Percentiles rank a stretch among this genome's conserved stretches.
These are phyloP conservation scores for Lasiodiplodia hormozganensis DNA, from an alignment of 2,329 filamentous ascomycete genomes.

Conservation along the genomic window DNA sequence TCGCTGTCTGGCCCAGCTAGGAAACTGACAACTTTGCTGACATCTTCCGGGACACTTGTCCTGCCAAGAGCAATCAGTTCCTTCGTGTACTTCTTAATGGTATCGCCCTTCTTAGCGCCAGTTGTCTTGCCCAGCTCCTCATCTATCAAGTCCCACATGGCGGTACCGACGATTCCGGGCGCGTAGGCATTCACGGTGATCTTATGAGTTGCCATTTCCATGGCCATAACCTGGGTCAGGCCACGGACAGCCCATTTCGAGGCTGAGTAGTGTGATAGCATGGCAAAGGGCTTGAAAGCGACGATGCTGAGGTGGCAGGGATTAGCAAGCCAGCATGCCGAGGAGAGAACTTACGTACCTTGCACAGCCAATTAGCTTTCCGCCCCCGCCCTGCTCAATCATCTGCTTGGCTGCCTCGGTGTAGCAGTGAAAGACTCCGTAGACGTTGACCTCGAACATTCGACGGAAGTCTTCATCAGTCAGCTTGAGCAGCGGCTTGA, in stretches of 20 bases:
- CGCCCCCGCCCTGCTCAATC: constrained; percentile 62
- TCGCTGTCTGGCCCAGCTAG: constrained; percentile 65
- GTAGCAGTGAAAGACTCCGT: constrained; percentile 71
- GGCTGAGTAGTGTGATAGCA: constrained; percentile 68
- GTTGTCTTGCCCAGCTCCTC: constrained; percentile 61
- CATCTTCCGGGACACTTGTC: constrained; percentile 67
- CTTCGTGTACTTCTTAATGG: constrained; percentile 61
- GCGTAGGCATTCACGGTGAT: constrained; percentile 74
- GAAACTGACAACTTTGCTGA: constrained; percentile 68
- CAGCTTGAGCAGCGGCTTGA: constrained; percentile 63
- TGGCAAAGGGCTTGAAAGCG: constrained; percentile 65
- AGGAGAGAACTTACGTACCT: constrained; percentile 39
- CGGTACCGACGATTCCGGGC: constrained; percentile 70
- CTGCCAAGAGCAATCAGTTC: constrained; percentile 65
- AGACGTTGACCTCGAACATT: constrained; percentile 71
- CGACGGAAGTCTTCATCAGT: constrained; percentile 63
- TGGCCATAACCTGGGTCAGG: constrained; percentile 69
- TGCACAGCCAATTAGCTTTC: constrained; percentile 61
- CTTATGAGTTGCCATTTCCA: constrained; percentile 68
- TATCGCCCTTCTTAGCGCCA: constrained; percentile 60
- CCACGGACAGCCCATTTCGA: constrained; percentile 72
- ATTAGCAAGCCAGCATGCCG: background rate
- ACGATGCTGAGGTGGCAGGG: constrained; percentile 53
- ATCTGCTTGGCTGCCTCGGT: constrained; percentile 68
- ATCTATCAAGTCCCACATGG: constrained; percentile 75